phyloP scores from a whole-genome alignment of 1,284 basidiomycete species.

The Ceratobasidium papillatum region DNA sequence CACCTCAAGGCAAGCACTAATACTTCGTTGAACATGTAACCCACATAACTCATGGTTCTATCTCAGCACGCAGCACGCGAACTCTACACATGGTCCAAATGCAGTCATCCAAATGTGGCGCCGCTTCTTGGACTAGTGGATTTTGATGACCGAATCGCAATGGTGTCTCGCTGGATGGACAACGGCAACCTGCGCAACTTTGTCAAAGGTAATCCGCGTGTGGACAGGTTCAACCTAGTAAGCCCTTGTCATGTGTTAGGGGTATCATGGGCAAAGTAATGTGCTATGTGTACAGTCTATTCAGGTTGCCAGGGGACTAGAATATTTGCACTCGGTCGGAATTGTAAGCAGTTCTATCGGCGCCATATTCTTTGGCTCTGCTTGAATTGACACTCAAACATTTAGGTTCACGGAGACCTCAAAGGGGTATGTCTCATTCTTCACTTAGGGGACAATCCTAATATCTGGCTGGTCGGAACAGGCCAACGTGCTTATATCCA shows the following conservation, averaged over 20 bases:
- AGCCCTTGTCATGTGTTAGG: background rate
- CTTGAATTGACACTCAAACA: background rate
- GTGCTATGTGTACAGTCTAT: background rate
- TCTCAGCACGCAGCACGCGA: background rate
- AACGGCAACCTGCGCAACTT: background rate
- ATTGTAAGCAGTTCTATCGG: no score
- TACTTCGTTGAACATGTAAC: no score
- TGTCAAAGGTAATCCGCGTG: background rate
- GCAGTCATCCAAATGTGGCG: background rate
- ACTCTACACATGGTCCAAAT: background rate
- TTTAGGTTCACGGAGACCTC: conserved; percentile 2
- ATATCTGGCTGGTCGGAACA: background rate
- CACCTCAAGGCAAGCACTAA: background rate
- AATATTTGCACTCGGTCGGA: background rate
- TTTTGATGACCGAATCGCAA: background rate
- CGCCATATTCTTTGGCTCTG: background rate
- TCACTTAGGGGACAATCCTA: background rate
- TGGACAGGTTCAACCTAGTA: background rate
- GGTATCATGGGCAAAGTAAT: background rate
- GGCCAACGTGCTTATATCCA: background rate
- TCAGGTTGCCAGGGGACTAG: background rate
- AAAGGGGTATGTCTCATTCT: background rate
- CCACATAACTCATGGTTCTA: background rate
- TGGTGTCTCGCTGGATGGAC: conserved; percentile 5
- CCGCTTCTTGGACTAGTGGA: background rate